A percentile compares a stretch with the other conserved stretches of the same genome.
Evolutionary conservation across 371 early-diverging fungal species (phyloP).

Genomic region (Thermomucor indicae-seudaticae): DNA sequence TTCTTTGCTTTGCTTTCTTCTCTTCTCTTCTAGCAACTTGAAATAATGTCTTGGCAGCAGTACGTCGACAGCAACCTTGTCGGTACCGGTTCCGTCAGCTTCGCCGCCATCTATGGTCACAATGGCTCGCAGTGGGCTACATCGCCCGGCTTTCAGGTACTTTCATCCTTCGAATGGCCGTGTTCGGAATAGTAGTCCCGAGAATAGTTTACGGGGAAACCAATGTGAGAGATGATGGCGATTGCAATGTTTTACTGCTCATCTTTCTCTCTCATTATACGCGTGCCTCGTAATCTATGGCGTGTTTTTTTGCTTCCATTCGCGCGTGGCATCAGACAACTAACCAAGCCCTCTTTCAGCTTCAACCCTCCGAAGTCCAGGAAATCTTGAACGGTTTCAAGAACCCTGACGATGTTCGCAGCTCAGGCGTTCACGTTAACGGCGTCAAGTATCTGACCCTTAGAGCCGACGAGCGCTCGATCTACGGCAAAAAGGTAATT

Average conservation of each 20-base stretch:
- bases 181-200: too few species aligned
- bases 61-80: conserved; percentile 86
- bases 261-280: not conserved
- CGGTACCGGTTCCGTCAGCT: conserved; percentile 67
- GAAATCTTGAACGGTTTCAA: conserved; percentile 62
- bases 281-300: not conserved
- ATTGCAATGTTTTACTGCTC: too few species aligned
- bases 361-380: conserved; percentile 51
- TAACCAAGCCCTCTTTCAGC: conserved; percentile 29
- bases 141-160: conserved; percentile 66
- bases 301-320: not conserved
- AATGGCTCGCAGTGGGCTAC: conserved; percentile 81
- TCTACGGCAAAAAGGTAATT: conserved; percentile 83
- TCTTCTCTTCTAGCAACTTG: too few species aligned
- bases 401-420: conserved; percentile 53
- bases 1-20: conserved; percentile 7
- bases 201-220: too few species aligned
- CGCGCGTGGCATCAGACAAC: not conserved
- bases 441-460: conserved; percentile 75
- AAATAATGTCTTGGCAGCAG: conserved; percentile 78
- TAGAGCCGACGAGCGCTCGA: conserved; percentile 57
- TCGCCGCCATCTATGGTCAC: conserved; percentile 80
- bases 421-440: conserved; percentile 63
- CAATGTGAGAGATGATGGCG: too few species aligned
- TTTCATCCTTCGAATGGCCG: too few species aligned